Evolutionary conservation across 2,329 filamentous ascomycete genomes (phyloP).

Genomic region (Xylariaceae sp.): DNA sequence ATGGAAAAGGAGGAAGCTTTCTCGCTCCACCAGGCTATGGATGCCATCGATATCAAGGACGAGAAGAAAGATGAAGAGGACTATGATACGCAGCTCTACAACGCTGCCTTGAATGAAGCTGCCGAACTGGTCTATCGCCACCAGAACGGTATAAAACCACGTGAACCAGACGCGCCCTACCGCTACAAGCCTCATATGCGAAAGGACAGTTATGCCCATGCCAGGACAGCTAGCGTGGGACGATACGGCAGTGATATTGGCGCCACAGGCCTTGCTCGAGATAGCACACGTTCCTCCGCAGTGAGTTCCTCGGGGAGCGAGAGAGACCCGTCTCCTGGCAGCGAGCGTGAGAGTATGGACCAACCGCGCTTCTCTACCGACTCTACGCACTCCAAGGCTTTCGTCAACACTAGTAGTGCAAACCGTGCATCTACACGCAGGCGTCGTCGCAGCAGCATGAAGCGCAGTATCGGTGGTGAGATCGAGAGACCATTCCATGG

Average conservation of each 20-base stretch:
- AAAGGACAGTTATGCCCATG: constrained; percentile 66
- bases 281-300: constrained; percentile 44
- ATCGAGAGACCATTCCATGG: constrained; percentile 62
- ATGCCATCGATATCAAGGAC: constrained; percentile 58
- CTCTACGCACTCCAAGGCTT: constrained; percentile 36
- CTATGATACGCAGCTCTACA: constrained; percentile 59
- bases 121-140: constrained; percentile 76
- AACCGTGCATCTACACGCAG: constrained; percentile 36
- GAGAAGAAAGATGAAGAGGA: constrained; percentile 35
- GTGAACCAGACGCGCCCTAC: constrained; percentile 59
- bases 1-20: constrained; percentile 75
- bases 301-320: constrained; percentile 49
- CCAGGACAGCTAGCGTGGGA: constrained; percentile 55
- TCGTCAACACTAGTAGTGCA: constrained; percentile 37
- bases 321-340: constrained; percentile 33
- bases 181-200: constrained; percentile 64
- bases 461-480: constrained; percentile 66
- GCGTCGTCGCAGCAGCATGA: constrained; percentile 59
- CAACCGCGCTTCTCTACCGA: constrained; percentile 27
- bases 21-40: constrained; percentile 65
- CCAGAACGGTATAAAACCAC: constrained; percentile 51
- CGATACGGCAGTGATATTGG: constrained; percentile 44
- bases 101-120: constrained; percentile 69
- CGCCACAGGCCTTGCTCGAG: constrained; percentile 43
- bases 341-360: constrained; percentile 33